Conservation (phyloP, 331 rosid species). For the Quercus phellos region DNA sequence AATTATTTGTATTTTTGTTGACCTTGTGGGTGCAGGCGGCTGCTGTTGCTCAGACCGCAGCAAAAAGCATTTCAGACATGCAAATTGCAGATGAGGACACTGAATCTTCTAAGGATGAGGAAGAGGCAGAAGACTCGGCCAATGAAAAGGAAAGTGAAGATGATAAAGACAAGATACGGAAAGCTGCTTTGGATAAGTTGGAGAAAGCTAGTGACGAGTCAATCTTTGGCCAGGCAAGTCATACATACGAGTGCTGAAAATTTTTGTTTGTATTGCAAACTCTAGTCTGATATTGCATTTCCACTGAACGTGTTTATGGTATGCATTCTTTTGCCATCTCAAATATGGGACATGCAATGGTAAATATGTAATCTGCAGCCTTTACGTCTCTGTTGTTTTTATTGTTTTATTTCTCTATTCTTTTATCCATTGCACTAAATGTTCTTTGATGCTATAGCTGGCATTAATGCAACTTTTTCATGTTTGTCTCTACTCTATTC, state of each 20-base stretch:
- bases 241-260: not conserved
- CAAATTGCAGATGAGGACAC: constrained; percentile 43
- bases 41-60: constrained; percentile 79
- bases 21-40: constrained; percentile 61
- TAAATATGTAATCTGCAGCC: not conserved
- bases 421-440: not conserved
- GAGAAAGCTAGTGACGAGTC: constrained; percentile 92
- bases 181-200: constrained; percentile 70
- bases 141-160: constrained; percentile 48
- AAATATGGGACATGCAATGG: too few species aligned
- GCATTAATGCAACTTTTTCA: not conserved
- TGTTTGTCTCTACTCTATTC: not conserved
- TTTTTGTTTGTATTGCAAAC: not conserved
- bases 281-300: not conserved
- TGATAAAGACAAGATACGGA: constrained; percentile 44
- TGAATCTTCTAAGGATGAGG: constrained; percentile 50
- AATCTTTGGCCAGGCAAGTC: constrained; percentile 80
- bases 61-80: constrained; percentile 74
- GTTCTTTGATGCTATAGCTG: not conserved
- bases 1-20: not conserved
- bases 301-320: not conserved
- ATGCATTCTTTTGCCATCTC: not conserved
- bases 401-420: not conserved
- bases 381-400: not conserved
- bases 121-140: constrained; percentile 40